A percentile compares a stretch with the other conserved stretches of the same genome.
Conservation (phyloP, 192 early-diverging fungal genomes). For the Coemansia sp. region DNA sequence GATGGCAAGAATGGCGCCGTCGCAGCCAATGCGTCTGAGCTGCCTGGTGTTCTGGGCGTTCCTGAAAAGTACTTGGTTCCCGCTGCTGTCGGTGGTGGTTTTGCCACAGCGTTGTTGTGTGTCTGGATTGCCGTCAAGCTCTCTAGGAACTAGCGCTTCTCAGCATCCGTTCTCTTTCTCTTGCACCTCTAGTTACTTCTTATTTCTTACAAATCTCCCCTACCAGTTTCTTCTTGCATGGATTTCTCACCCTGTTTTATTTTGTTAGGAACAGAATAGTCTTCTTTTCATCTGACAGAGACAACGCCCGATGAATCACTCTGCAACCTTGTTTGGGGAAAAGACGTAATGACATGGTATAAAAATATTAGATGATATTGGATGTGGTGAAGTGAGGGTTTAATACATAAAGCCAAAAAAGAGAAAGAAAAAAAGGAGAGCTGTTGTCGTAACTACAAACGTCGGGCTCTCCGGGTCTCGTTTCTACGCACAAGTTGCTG, state of each 20-base stretch:
- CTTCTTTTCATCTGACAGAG: too few relatives aligned
- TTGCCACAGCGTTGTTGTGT: slow-evolving; percentile 53
- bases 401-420: not conserved
- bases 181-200: not conserved
- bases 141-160: slow-evolving; percentile 43
- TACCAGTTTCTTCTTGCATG: too few relatives aligned
- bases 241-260: too few relatives aligned
- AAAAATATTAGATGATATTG: too few relatives aligned
- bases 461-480: slow-evolving; percentile 44
- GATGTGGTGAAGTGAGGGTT: too few relatives aligned
- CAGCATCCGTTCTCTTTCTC: not conserved
- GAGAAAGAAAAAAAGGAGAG: not conserved
- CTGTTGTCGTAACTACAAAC: slow-evolving; percentile 21
- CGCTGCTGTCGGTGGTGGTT: slow-evolving; percentile 53
- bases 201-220: not conserved
- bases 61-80: slow-evolving; percentile 54
- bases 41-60: slow-evolving; percentile 34
- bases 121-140: slow-evolving; percentile 54
- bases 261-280: too few relatives aligned
- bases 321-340: too few relatives aligned
- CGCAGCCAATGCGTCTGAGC: not conserved
- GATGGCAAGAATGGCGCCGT: slow-evolving; percentile 1
- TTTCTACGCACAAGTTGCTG: slow-evolving; percentile 45
- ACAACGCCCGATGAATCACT: too few relatives aligned
- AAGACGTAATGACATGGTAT: not conserved